Conservation (phyloP, 768 basidiomycete species). For the Strobilomyces confusus region DNA sequence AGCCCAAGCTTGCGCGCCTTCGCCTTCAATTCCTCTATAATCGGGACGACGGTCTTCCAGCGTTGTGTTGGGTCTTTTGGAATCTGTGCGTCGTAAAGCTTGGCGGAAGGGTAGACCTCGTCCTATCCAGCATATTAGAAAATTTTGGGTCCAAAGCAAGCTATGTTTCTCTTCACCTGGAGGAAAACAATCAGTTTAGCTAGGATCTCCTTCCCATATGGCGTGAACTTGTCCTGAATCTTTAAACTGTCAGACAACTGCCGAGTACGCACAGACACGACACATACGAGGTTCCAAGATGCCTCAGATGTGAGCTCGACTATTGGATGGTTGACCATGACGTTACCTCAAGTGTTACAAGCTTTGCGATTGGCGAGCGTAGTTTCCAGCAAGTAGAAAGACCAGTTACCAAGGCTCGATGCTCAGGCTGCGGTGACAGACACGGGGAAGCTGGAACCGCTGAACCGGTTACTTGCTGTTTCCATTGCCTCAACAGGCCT, state of each 20-base stretch:
- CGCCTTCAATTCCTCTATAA: slow-evolving; percentile 79
- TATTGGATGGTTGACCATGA: slow-evolving; percentile 67
- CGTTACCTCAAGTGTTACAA: background rate
- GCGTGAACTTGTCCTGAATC: slow-evolving; percentile 92
- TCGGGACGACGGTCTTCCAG: slow-evolving; percentile 81
- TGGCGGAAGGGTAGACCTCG: slow-evolving; percentile 79
- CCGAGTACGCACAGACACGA: background rate
- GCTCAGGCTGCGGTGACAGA: background rate
- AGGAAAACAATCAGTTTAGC: slow-evolving; percentile 81
- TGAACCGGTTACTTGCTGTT: slow-evolving; percentile 10
- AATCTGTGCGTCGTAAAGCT: slow-evolving; percentile 76
- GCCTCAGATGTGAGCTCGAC: slow-evolving; percentile 75
- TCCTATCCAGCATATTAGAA: slow-evolving; percentile 45
- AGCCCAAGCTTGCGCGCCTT: slow-evolving; percentile 87
- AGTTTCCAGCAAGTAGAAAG: background rate
- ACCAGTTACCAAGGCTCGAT: background rate
- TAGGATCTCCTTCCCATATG: slow-evolving; percentile 82
- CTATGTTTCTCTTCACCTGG: slow-evolving; percentile 51
- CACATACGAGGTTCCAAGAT: slow-evolving; percentile 80
- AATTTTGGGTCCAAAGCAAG: background rate
- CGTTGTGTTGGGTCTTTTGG: slow-evolving; percentile 68
- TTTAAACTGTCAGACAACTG: slow-evolving; percentile 26
- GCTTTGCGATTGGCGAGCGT: background rate
- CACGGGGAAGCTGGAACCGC: too few relatives aligned
- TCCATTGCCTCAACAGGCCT: too few relatives aligned